phyloP scores from a whole-genome alignment of 2,329 filamentous ascomycete genomes.

The Penicillium sp. region DNA sequence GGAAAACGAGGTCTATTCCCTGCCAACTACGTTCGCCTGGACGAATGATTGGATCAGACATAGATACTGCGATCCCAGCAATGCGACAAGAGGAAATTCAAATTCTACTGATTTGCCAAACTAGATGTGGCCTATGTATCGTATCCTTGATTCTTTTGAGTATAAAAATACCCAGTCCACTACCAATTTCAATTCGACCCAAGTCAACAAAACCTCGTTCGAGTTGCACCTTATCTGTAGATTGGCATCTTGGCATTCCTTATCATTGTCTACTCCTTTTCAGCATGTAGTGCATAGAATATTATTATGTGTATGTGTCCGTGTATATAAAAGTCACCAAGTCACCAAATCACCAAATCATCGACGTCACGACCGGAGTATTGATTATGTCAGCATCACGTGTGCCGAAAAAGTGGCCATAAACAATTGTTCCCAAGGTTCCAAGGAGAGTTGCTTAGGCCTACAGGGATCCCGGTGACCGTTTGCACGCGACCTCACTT shows the following conservation, averaged over 20 bases:
- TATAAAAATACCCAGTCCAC: background rate
- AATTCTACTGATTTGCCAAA: background rate
- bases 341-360: conserved; percentile 7
- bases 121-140: background rate
- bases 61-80: background rate
- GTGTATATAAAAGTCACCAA: background rate
- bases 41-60: conserved; percentile 20
- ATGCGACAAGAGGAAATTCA: background rate
- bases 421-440: conserved; percentile 17
- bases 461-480: conserved; percentile 13
- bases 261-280: background rate
- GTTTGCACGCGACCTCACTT: conserved; percentile 4
- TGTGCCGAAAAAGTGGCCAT: conserved; percentile 18
- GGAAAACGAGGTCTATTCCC: conserved; percentile 79
- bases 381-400: conserved; percentile 15
- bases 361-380: conserved; percentile 12
- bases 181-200: background rate
- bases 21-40: conserved; percentile 49
- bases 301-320: background rate
- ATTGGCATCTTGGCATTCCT: background rate
- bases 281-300: background rate
- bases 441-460: conserved; percentile 8
- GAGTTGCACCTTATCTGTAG: background rate
- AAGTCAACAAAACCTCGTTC: background rate
- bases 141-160: background rate